These are phyloP conservation scores for Tieghemostelium lacteum DNA, from an alignment of 78 protist species.

Conservation along the genomic window DNA sequence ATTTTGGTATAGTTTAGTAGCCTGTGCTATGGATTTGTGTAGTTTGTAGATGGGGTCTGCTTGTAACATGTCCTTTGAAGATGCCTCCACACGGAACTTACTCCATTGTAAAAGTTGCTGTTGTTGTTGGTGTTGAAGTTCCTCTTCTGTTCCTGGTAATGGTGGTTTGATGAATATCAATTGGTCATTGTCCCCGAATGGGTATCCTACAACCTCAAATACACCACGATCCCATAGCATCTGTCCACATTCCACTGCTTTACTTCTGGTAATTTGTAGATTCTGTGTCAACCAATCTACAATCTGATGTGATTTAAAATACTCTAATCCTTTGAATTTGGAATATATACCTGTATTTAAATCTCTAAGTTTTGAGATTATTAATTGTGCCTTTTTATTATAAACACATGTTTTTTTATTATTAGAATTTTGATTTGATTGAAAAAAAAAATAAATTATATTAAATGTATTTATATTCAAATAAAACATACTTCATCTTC, in stretches of 20 bases:
- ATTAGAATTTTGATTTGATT: background rate
- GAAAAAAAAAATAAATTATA: background rate
- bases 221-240: conserved; percentile 72
- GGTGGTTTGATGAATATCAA: conserved; percentile 27
- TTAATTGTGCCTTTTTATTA: conserved; percentile 31
- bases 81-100: conserved; percentile 26
- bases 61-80: conserved; percentile 33
- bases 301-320: conserved; percentile 27
- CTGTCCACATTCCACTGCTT: conserved; percentile 62
- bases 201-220: conserved; percentile 34
- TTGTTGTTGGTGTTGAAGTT: background rate
- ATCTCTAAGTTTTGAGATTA: conserved; percentile 48
- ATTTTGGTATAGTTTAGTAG: conserved; percentile 66
- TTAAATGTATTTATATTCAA: background rate
- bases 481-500: conserved; percentile 31
- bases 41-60: conserved; percentile 72
- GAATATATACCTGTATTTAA: conserved; percentile 44
- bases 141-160: background rate
- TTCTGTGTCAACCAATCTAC: conserved; percentile 49
- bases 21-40: conserved; percentile 68
- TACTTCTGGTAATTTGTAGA: conserved; percentile 15
- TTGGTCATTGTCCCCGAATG: conserved; percentile 60
- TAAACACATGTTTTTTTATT: background rate
- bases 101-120: conserved; percentile 22
- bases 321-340: conserved; percentile 52